These are phyloP conservation scores for Neurospora tetrasperma DNA, from an alignment of 495 filamentous ascomycete species.

Conservation along the genomic window DNA sequence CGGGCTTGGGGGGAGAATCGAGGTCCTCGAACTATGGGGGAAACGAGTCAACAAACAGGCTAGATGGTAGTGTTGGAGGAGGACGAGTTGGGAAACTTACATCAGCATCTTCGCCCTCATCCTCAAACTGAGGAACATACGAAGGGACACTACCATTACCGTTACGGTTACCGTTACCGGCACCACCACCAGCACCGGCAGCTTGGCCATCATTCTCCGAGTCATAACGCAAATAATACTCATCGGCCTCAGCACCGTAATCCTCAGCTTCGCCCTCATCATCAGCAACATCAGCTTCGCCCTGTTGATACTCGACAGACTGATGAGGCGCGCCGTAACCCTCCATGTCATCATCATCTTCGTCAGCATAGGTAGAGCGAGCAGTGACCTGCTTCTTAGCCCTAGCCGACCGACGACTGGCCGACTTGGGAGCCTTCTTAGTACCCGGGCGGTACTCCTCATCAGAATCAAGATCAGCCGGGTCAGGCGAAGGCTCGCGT, in stretches of 20 bases:
- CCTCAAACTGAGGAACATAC: background rate
- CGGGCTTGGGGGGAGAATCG: background rate
- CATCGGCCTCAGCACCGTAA: background rate
- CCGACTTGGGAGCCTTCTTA: background rate
- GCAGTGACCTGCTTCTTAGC: background rate
- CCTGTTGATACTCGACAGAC: background rate
- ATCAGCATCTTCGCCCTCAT: background rate
- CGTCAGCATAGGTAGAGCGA: background rate
- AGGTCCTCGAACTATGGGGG: background rate
- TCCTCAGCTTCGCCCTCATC: slow-evolving; percentile 2
- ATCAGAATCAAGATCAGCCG: slow-evolving; percentile 2
- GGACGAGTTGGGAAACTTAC: background rate
- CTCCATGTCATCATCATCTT: background rate
- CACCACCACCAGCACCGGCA: background rate
- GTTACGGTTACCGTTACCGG: background rate
- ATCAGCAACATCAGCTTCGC: background rate
- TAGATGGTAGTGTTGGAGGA: background rate
- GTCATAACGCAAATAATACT: background rate
- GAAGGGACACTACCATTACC: background rate
- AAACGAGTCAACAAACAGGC: background rate
- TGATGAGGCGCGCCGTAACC: background rate
- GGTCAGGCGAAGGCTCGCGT: slow-evolving; percentile 4
- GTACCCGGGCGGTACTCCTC: slow-evolving; percentile 2
- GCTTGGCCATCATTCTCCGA: background rate
- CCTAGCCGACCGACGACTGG: background rate